Evolutionary conservation across 2,329 filamentous ascomycete species (phyloP).

Genomic region (Neurospora sp.): DNA sequence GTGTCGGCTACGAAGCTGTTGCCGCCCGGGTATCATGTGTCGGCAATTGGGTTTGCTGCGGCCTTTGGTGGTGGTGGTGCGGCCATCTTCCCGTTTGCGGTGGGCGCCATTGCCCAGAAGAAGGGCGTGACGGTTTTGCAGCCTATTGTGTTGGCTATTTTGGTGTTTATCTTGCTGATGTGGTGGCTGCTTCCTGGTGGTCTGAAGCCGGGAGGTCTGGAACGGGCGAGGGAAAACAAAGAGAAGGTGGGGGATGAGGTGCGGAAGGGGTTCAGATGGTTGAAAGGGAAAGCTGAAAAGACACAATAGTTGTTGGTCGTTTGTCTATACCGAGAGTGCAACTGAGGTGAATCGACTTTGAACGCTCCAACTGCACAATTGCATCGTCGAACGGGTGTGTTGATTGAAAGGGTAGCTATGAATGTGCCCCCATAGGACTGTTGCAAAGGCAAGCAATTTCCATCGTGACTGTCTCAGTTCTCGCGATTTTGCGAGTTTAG

Average conservation of each 20-base stretch:
- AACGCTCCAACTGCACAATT: not conserved
- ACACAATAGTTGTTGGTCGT: not conserved
- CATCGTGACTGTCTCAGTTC: not conserved
- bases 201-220: constrained; percentile 29
- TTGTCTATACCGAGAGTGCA: not conserved
- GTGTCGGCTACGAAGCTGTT: constrained; percentile 66
- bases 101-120: constrained; percentile 55
- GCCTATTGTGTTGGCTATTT: constrained; percentile 40
- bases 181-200: constrained; percentile 36
- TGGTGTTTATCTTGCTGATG: constrained; percentile 33
- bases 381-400: not conserved
- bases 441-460: not conserved
- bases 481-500: not conserved
- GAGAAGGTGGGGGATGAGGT: constrained; percentile 27
- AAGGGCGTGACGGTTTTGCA: constrained; percentile 47
- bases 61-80: constrained; percentile 68
- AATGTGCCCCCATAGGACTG: not conserved
- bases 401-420: not conserved
- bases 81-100: constrained; percentile 54
- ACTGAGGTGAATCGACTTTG: not conserved
- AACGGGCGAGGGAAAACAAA: constrained; percentile 27
- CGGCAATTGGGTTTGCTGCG: constrained; percentile 70
- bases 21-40: constrained; percentile 63
- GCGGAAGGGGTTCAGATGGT: constrained; percentile 9
- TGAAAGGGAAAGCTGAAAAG: not conserved